A percentile compares a stretch with the other conserved stretches of the same genome.
phyloP scores from a whole-genome alignment of 352 stramenopile genomes.

The Pythium monospermum region DNA sequence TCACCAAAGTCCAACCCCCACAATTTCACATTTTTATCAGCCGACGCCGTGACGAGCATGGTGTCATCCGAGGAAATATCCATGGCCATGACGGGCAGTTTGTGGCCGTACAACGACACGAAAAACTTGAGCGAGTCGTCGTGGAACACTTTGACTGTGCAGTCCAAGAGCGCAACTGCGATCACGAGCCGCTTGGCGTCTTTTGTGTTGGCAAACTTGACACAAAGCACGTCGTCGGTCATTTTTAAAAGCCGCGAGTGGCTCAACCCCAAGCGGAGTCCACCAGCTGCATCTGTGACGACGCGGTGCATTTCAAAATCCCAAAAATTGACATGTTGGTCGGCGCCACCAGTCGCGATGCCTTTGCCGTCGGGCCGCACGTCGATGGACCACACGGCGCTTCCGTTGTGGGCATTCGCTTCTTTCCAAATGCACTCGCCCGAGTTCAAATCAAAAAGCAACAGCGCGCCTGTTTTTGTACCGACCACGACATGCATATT shows the following conservation, averaged over 20 bases:
- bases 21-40: conserved; percentile 99
- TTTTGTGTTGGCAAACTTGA: conserved; percentile 94
- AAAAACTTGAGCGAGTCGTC: conserved; percentile 99
- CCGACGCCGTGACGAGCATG: conserved; percentile 96
- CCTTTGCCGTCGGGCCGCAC: conserved; percentile 88
- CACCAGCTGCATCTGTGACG: conserved; percentile 35
- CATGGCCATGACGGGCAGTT: conserved; percentile 97
- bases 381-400: conserved; percentile 96
- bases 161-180: conserved; percentile 92
- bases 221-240: conserved; percentile 97
- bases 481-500: conserved; percentile 97
- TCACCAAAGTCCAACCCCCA: conserved; percentile 99
- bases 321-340: conserved; percentile 99
- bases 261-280: conserved; percentile 89
- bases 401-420: conserved; percentile 87
- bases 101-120: conserved; percentile 98
- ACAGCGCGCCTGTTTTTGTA: conserved; percentile 93
- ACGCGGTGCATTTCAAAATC: conserved; percentile 91
- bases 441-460: conserved; percentile 94
- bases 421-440: conserved; percentile 91
- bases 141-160: conserved; percentile 99
- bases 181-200: conserved; percentile 86
- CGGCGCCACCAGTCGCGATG: conserved; percentile 94
- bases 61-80: conserved; percentile 97
- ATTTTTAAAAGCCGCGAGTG: conserved; percentile 98